Evolutionary conservation across 805 yeast genomes (phyloP), one percentile per base, ranked within the genome.

Genomic region (Sungouiozyma ichnusensis): DNA sequence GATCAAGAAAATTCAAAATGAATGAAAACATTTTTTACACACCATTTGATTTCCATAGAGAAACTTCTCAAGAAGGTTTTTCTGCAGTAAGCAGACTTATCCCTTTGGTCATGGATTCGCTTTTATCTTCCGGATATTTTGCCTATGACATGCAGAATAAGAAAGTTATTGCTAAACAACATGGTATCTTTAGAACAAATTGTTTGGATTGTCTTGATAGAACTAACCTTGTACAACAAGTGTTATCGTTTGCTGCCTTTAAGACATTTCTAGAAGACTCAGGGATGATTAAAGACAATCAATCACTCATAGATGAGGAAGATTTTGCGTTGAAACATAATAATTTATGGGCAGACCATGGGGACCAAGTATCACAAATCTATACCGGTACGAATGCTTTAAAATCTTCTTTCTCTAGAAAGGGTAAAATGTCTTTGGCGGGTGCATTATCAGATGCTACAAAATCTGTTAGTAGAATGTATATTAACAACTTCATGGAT

Each of bases 391-490:
- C 99, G 0, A 94, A 94, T 46, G 99, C 99, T 0, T 69, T 92
- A 47, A 92, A 92, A 62, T 85, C 96, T 0, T 86, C 96, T 3
- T 92, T 83, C 56, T 85, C 97, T 1, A 74, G 99, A 57, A 80
- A 85, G 20, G 98, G 98, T 18, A 90, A 88, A 55, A 87, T 88
- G 97, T 86, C 90, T 36, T 65, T 92, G 42, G 97, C 97, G 0
- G 97, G 97, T 31, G 96, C 97, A 0, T 64, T 92, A n/a, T 83
- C 95, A 0, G 99, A 92, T 64, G 96, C 94, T 3, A 87, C 97
- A 1, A 92, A 92, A 63, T 85, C 96, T 0, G 95, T 92, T 7
- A 81, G 94, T 35, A 72, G 99, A 62, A 79, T 92, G 76, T 92
- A 92, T 60, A 90, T 92, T 58, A 92, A 92, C 64, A 90, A 94